Base-by-base conservation (phyloP, 2,329 filamentous ascomycete genomes). In the Talaromyces rugulosus region DNA sequence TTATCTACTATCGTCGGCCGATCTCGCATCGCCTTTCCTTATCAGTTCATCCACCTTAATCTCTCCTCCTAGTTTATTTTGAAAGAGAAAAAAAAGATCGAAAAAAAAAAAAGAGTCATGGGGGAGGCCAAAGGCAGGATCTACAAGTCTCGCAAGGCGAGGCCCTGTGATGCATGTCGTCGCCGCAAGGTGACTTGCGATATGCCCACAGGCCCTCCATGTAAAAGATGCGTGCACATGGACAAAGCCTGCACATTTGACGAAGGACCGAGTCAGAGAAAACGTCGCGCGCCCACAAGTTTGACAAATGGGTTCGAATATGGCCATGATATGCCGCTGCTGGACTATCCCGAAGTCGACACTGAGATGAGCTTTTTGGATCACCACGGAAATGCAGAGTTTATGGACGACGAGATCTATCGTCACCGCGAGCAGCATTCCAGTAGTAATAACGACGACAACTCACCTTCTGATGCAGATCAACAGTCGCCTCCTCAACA, bases 131-230 rank as follows among this genome's bases (percentile, higher is more conserved):
- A 57, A n/a, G 56, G 56, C 40, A 58, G 56, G 12, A 58, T 50
- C 40, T 58, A 58, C 56, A 58, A 58, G 40, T 58, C 56, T 11
- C 56, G 56, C 12, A 58, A 58, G 44, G 6, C 56, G 18, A 16
- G 56, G 14, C 56, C 56, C 42, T 58, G 56, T 27, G 56, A 58
- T 31, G 56, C 40, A 5, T 58, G 56, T 58, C 56, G 56, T 50
- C 56, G 56, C 11, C 56, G 56, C 40, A 58, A 58, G 34, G 56
- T 58, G 28, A 58, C 56, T 18, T 58, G 56, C 56, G 56, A 58
- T 28, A 58, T 58, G 56, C 56, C 56, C 18, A 42, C 40, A 5
- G 56, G 56, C 18, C 56, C 56, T 16, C 56, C 56, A 50, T 58
- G 56, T n/a, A 28, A 47, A 18, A 14, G 56, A 30, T 58, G 56